Evolutionary conservation across 2,329 filamentous ascomycete species (phyloP), one percentile per base, ranked within the genome.

Genomic region (Aspergillus sp.): DNA sequence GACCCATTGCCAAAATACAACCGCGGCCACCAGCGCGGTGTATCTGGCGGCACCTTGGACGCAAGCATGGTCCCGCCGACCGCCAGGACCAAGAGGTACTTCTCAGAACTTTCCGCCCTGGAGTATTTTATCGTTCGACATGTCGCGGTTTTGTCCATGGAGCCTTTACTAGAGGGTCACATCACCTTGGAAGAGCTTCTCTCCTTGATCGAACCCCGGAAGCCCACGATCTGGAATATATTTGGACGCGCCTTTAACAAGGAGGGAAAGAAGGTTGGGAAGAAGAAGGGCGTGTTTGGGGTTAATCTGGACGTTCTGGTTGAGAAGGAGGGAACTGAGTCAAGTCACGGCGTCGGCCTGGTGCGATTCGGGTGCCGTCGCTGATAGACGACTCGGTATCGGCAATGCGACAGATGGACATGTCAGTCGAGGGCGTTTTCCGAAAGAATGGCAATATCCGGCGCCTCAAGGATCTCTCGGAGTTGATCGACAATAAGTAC

Each of bases 401-500:
- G 3, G 86, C 88, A 8, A 94, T 98, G 85, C 80, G 88, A 48
- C 91, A 89, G 61, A 96, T 98, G 86, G 91, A 98, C 58, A 86
- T 98, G 67, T 96, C 89, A 2, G 86, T 98, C 1, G 91, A 98
- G 60, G 91, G 91, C 49, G 88, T 98, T 14, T 98, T 98, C 75
- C 80, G 91, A 48, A 98, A 98, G 72, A 98, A 96, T 51, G 91
- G 91, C 48, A 98, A 96, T 60, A 95, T 98, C 65, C 89, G 91
- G 59, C 84, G 88, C 46, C 71, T 95, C 27, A 85, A 83, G 47
- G 88, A 94, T 40, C 69, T 93, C 5, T 80, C 86, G 24, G 85
- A 93, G 35, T 71, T 80, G 47, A 86, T 98, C 43, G 91, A 98
- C 57, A 76, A 76, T 27, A 89, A 86, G 26, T 84, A 82, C 39